Base-by-base conservation (phyloP, 805 yeast genomes). In the Wickerhamomyces bisporus region DNA sequence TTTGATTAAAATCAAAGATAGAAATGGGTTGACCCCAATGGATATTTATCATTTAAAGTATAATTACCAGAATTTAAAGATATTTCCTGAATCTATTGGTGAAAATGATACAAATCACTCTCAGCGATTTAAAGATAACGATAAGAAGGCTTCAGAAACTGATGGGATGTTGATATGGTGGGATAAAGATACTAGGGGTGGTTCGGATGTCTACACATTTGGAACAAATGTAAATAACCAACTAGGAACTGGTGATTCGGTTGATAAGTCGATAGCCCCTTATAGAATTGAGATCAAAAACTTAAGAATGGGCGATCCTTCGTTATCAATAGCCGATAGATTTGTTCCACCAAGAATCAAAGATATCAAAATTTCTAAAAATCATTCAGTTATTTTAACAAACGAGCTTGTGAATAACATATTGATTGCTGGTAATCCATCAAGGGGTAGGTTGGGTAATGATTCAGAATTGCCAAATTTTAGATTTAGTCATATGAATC, bases 371-470 rank as follows among this genome's bases (percentile, higher is more conserved):
- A 60, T 85, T 45, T 77, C 89, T 3, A 82, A 77, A 51, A 74
- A 77, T 48, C 94, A 86, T 53, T 70, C 87, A 0, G 58, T 81
- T 1, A 53, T 81, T 0, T 47, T 81, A 6, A 79, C 89, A 0
- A 64, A 68, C 13, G 77, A 73, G 26, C 44, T 47, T 0, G 23
- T 42, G 1, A 75, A 75, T 6, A 68, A 71, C 35, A 47, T 86
- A 0, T 77, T 62, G 42, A 62, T 81, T 0, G 72, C 84, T 39
- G 95, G 96, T 1, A 68, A 75, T 28, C 81, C 83, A 5, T 66
- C 81, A 1, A 64, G 82, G 34, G 95, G 95, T 1, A 65, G 95
- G 32, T 58, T 86, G 15, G 95, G 95, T 0, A 70, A 73, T 43
- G 74, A 72, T 2, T 64, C 61, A 2, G 50, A 63, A 28, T 43